A percentile compares a stretch with the other conserved stretches of the same genome.
Conservation (phyloP, 1,139 yeast species). For the Kurtzmaniella quercitrusa region DNA sequence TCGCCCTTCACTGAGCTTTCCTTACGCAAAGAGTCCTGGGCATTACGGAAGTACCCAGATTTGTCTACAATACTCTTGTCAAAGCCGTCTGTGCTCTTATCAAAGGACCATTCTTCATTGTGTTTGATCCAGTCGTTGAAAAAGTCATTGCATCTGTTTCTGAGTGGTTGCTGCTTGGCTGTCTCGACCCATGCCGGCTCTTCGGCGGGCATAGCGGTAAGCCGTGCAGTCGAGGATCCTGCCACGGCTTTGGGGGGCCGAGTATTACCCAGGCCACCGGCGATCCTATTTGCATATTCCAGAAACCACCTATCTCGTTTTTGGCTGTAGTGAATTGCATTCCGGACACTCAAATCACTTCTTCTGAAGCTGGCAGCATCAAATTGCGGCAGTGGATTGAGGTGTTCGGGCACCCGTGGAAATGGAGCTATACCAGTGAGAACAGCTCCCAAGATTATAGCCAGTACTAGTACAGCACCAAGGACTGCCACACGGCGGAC, state of each 20-base stretch:
- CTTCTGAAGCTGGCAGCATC: constrained; percentile 8
- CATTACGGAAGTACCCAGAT: constrained; percentile 14
- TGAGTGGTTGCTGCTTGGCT: constrained; percentile 11
- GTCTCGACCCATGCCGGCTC: not conserved
- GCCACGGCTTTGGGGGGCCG: not conserved
- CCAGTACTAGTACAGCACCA: not conserved
- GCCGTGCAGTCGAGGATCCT: not conserved
- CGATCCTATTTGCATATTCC: constrained; percentile 14
- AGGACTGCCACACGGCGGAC: not conserved
- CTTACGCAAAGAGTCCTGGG: constrained; percentile 8
- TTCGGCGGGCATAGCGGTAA: not conserved
- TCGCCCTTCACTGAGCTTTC: constrained; percentile 6
- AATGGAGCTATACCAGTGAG: not conserved
- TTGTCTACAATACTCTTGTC: constrained; percentile 29
- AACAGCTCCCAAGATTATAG: not conserved
- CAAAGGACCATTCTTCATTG: constrained; percentile 25
- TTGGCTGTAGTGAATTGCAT: constrained; percentile 25
- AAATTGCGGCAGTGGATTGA: not conserved
- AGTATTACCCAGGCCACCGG: constrained; percentile 8
- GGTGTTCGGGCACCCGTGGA: not conserved
- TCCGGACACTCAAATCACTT: constrained; percentile 16
- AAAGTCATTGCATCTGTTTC: constrained; percentile 26
- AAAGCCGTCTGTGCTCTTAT: constrained; percentile 14
- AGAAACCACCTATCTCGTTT: constrained; percentile 24
- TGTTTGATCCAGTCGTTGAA: constrained; percentile 19